Evolutionary conservation across 2,329 filamentous ascomycete genomes (phyloP), one percentile per base, ranked within the genome.

Genomic region (Diaporthe eres): DNA sequence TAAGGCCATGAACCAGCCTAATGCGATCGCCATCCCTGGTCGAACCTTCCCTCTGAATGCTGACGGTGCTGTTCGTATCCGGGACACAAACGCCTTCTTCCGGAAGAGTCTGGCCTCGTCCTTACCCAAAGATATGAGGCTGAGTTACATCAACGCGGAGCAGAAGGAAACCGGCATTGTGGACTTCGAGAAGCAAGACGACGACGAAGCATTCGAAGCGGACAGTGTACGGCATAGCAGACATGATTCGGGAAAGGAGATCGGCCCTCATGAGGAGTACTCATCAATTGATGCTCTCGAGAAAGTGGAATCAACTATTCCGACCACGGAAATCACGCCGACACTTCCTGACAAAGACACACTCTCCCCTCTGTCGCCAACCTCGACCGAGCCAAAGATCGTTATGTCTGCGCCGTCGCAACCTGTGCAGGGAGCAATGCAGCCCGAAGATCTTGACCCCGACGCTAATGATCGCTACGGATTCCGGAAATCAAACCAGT

Each of bases 401-500:
- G n/a, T 55, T 17, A 75, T 37, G 28, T 53, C 63, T 65, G 28
- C 76, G 2, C 71, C 77, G 19, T 74, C 76, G n/a, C 77, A 77
- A 74, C 82, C 77, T 49, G 78, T 74, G 67, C 77, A 61, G 51
- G 81, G 81, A 39, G 78, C 82, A 42, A 83, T 83, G 1, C 85
- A 87, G 19, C 83, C 86, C 4, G 87, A 90, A 75, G 88, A 76
- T 22, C 71, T 77, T 19, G 75, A 90, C 34, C 86, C 89, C 7
- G 83, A 83, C 19, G 82, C 84, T 25, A 92, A 95, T 72, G 96
- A 98, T 83, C 91, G 94, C 22, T 98, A 98, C 81, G 96, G 96
- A 4, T 98, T 98, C 86, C 94, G 95, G 79, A 98, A 98, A 83
- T 90, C 91, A 51, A 96, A 92, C 55, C 93, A 96, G 78, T 93